Base-by-base conservation (phyloP, 176 grass and related monocot species). In the Saccharum spontaneum region DNA sequence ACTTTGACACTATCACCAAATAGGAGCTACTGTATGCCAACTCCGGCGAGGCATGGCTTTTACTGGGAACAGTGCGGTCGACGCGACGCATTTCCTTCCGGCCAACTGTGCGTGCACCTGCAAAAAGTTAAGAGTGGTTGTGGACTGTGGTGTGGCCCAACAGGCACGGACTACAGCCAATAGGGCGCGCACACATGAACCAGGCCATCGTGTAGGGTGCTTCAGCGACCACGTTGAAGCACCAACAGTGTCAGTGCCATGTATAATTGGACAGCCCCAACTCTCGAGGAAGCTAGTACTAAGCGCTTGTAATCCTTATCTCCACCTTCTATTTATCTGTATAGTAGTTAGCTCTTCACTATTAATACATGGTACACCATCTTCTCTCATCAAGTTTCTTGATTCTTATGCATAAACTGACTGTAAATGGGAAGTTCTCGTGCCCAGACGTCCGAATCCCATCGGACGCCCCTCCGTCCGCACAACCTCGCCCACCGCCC, bases 31-130 rank as follows among this genome's bases (percentile, higher is more conserved):
- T 28, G 28, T 28, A 28, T 43, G 44, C 45, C 68, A 74, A 38
- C 37, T 84, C 76, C 45, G 60, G 81, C 68, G 34, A 88, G 16
- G 36, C 81, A 79, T 18, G 2, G 10, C 66, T 66, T 88, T 80
- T 45, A 79, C 13, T 46, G 48, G 46, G 55, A 85, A 60, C 65
- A 76, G 76, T 61, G 49, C 28, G 10, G 41, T 33, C 18, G 78
- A 76, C 22, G 22, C 82, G 31, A 11, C 75, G 34, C 23, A 38
- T 66, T 75, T 79, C 48, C 69, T 75, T 80, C 48, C 50, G 9
- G 45, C 3, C 68, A 75, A 85, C 77, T 38, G 76, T 85, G 75
- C 76, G 24, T 34, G 69, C 67, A 46, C 34, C 69, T 57, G 44
- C 17, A 45, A 18, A 80, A 61, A 73, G 17, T 17, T 22, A 15